These are phyloP conservation scores for Neovahlkampfia damariscottae DNA, from an alignment of 78 protist genomes.

Conservation along the genomic window DNA sequence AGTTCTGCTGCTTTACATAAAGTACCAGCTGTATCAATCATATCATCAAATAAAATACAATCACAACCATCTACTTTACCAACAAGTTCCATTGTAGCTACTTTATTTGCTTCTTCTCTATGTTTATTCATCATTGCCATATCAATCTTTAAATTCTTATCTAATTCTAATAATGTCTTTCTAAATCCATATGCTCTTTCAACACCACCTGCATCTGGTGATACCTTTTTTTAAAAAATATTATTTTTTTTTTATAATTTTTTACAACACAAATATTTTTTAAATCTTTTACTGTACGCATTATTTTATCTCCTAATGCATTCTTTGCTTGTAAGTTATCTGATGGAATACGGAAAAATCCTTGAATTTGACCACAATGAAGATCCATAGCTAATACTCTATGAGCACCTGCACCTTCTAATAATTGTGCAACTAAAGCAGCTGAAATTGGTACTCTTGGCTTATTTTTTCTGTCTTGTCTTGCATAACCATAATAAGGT, in stretches of 20 bases:
- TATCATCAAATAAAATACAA: conserved; percentile 48
- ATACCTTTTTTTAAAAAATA: conserved; percentile 11
- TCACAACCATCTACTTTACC: conserved; percentile 21
- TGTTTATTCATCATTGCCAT: conserved; percentile 31
- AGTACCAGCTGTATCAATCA: conserved; percentile 50
- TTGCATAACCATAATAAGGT: conserved; percentile 67
- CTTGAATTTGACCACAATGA: conserved; percentile 76
- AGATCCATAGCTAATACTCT: conserved; percentile 62
- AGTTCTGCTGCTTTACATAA: conserved; percentile 14
- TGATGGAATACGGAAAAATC: conserved; percentile 53
- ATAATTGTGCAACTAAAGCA: conserved; percentile 36
- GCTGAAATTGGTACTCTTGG: conserved; percentile 75
- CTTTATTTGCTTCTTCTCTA: background rate
- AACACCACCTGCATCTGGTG: conserved; percentile 43
- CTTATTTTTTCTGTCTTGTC: conserved; percentile 65
- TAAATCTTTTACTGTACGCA: background rate
- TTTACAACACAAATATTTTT: conserved; percentile 7
- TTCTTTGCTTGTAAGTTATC: conserved; percentile 32
- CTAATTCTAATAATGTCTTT: background rate
- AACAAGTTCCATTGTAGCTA: conserved; percentile 13
- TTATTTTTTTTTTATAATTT: background rate
- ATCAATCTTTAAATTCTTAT: background rate
- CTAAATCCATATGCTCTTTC: conserved; percentile 20
- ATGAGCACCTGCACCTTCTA: conserved; percentile 45
- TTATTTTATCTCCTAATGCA: conserved; percentile 17